Evolutionary conservation across 441 rosid species (phyloP).

Genomic region (Populus hybrid): DNA sequence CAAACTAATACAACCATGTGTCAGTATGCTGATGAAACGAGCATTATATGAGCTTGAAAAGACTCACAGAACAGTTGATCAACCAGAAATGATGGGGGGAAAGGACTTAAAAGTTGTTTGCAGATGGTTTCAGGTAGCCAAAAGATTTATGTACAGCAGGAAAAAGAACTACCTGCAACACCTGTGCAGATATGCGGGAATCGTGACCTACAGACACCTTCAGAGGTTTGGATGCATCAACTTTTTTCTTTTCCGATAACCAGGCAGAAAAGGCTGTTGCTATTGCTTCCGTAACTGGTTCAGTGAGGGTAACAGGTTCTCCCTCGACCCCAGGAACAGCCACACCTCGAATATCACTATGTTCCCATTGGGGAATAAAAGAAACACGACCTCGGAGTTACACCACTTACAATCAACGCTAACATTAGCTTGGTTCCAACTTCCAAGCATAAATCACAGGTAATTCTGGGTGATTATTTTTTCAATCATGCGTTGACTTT

Average conservation of each 20-base stretch:
- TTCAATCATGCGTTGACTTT: constrained; percentile 1
- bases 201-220: constrained; percentile 89
- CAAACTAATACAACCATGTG: neutral
- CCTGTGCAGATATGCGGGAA: constrained; percentile 88
- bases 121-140: constrained; percentile 8
- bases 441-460: neutral
- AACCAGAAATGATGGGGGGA: neutral
- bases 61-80: neutral
- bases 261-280: constrained; percentile 93
- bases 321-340: constrained; percentile 94
- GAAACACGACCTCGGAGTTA: neutral
- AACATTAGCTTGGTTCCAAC: neutral
- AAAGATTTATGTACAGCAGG: constrained; percentile 4
- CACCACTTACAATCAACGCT: neutral
- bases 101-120: neutral
- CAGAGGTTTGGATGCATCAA: constrained; percentile 37
- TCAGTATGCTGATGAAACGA: neutral
- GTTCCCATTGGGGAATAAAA: neutral
- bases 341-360: constrained; percentile 95
- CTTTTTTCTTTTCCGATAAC: constrained; percentile 68
- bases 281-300: constrained; percentile 84
- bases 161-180: constrained; percentile 50
- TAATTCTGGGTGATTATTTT: neutral
- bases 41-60: neutral
- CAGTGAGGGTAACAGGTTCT: constrained; percentile 79